Evolutionary conservation across 2,329 filamentous ascomycete genomes (phyloP), one percentile per base, ranked within the genome.

Genomic region (Talaromyces amestolkiae): DNA sequence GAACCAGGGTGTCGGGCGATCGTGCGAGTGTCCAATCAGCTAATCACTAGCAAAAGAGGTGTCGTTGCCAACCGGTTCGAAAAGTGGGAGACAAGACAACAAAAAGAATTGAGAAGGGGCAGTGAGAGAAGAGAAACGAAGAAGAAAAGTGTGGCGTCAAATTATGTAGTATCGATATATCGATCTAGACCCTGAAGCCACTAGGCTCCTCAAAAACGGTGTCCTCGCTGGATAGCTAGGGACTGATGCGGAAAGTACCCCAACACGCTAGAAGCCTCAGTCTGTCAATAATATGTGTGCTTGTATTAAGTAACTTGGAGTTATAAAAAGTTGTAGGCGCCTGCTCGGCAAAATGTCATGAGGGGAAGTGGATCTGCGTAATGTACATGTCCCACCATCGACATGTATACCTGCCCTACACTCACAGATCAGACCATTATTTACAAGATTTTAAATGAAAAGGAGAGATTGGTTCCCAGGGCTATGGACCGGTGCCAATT

Each of bases 1-100:
- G 45, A 2, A 53, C 49, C 24, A 51, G 27, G 49, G 24, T 33
- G 49, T 43, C 49, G 22, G 63, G 56, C 63, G 63, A 65, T 61
- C 58, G 31, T 33, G 35, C 37, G 47, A 22, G 58, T n/a, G 8
- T 22, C 56, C 54, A 59, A 49, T 59, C 41, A 59, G 41, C 33
- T 59, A 24, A 60, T 51, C 22, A 49, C 45, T 31, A 13, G 13
- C 10, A 24, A 11, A 11, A 10, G 49, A 15, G 49, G 7, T 31
- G 49, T n/a, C 8, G 6, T 4, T 31, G 27, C 39, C 15, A 37
- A n/a, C 6, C 22, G 47, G 27, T 22, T 51, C 22, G 22, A 31
- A 49, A 33, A 27, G 22, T 53, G 49, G 8, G 17, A 53, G 49
- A 33, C 35, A 13, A 19, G 10, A 54, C 11, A 54, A 35, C 1